Percentiles rank a stretch among this genome's conserved stretches.
Conservation (phyloP, 2,329 filamentous ascomycete genomes). For the Lasiodiplodia theobromae region DNA sequence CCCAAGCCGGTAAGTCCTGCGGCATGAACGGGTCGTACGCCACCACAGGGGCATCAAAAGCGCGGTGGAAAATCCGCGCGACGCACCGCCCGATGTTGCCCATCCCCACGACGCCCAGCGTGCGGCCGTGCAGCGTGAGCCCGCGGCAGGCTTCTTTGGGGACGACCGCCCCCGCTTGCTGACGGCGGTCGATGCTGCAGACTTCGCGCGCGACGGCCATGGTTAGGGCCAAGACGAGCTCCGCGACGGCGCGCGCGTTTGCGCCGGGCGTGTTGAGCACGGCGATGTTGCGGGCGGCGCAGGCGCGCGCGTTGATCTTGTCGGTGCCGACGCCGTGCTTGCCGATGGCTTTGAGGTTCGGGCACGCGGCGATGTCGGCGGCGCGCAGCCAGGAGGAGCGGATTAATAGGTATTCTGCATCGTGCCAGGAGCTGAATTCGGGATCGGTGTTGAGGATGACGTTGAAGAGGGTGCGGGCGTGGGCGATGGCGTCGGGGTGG, state of each 20-base stretch:
- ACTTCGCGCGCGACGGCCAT: conserved; percentile 42
- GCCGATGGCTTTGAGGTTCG: conserved; percentile 52
- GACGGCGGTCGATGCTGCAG: conserved; percentile 37
- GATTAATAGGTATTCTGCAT: conserved; percentile 52
- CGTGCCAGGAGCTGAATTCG: conserved; percentile 49
- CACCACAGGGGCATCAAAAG: conserved; percentile 51
- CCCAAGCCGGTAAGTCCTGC: conserved; percentile 49
- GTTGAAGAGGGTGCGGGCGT: conserved; percentile 50
- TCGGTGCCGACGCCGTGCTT: conserved; percentile 59
- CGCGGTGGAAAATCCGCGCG: conserved; percentile 36
- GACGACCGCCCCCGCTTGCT: conserved; percentile 44
- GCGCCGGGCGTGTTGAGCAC: conserved; percentile 58
- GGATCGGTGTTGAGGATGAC: conserved; percentile 46
- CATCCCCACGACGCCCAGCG: conserved; percentile 57
- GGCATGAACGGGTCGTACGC: conserved; percentile 51
- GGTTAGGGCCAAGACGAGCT: conserved; percentile 47
- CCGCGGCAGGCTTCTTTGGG: conserved; percentile 54
- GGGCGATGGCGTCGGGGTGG: conserved; percentile 46
- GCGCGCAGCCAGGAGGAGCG: conserved; percentile 48
- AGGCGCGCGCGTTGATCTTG: conserved; percentile 54
- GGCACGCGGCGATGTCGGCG: conserved; percentile 47
- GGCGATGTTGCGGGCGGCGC: conserved; percentile 48
- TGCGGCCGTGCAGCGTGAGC: conserved; percentile 51
- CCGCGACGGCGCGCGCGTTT: conserved; percentile 53
- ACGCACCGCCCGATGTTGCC: conserved; percentile 44